Base-by-base conservation (phyloP, 257 asterid species). In the Haberlea rhodopensis region DNA sequence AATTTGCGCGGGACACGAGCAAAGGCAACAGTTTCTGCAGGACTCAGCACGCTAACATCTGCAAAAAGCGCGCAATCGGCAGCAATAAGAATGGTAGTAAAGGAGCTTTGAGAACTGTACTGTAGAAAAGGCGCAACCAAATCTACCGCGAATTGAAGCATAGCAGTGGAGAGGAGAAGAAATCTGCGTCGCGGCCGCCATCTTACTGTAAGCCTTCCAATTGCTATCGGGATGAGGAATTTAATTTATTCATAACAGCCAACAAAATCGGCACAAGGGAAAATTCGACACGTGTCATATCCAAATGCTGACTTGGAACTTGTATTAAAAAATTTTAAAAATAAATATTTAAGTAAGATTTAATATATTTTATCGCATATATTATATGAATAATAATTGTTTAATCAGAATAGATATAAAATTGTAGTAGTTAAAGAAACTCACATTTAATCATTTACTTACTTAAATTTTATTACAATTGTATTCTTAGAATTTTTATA, bases 141-240 rank as follows among this genome's bases (percentile, higher is more conserved):
- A 46, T 11, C 54, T 80, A 80, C 85, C 78, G 49, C 63, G 78
- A 48, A 65, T 19, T 8, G 80, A 48, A 62, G 82, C 57, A 77
- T 62, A 71, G 75, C 75, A 20, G 66, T 71, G 69, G 60, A 80
- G 73, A 43, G 80, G 49, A 60, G 85, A 72, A 46, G 76, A 68
- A 65, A 69, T 32, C 49, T 71, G 63, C 57, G 67, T 26, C 2
- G 69, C 21, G 52, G 72, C 28, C 60, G 79, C 78, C 80, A 77
- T 77, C 58, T 37, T 56, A 25, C 46, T 19, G 65, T 25, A 43
- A 45, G 61, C 20, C 73, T 67, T 53, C 60, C 71, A 37, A 48
- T 29, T 48, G 62, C 66, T 66, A 58, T 28, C 55, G 10, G 32
- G 25, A 29, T 9, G 57, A 25, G 31, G 21, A 18, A 26, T 53